phyloP scores from a whole-genome alignment of 2,329 filamentous ascomycete genomes.

The Talaromyces sp. region DNA sequence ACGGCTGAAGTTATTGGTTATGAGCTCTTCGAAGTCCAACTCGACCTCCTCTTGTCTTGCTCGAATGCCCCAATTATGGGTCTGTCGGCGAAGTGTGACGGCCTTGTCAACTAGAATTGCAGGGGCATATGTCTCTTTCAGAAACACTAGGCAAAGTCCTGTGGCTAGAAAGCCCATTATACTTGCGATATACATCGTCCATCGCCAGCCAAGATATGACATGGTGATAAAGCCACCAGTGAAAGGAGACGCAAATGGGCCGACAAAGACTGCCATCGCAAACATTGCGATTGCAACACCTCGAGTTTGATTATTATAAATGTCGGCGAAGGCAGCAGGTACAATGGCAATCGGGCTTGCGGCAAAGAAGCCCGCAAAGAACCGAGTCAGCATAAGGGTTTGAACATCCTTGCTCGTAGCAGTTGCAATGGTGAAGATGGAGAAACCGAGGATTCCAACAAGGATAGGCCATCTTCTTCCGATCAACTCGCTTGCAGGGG shows the following conservation, averaged over 20 bases:
- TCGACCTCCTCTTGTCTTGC: constrained; percentile 58
- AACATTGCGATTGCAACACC: constrained; percentile 53
- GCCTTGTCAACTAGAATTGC: constrained; percentile 43
- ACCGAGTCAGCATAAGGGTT: constrained; percentile 48
- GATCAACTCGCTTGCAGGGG: constrained; percentile 63
- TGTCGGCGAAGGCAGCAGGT: constrained; percentile 50
- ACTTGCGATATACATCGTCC: constrained; percentile 55
- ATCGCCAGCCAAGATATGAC: constrained; percentile 54
- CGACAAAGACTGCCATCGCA: constrained; percentile 54
- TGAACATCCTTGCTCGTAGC: constrained; percentile 47
- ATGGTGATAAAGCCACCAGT: constrained; percentile 56
- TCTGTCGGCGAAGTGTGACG: constrained; percentile 54
- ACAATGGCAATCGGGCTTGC: constrained; percentile 50
- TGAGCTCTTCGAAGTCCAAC: constrained; percentile 52
- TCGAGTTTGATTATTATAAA: constrained; percentile 52
- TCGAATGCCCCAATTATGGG: constrained; percentile 63
- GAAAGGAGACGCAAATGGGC: constrained; percentile 54
- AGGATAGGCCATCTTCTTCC: constrained; percentile 58
- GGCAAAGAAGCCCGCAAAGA: constrained; percentile 53
- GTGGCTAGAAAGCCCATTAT: constrained; percentile 58
- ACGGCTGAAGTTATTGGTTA: constrained; percentile 53
- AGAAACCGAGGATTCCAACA: constrained; percentile 47
- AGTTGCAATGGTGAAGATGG: constrained; percentile 50
- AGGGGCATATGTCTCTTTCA: constrained; percentile 60
- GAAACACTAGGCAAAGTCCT: constrained; percentile 42